Percentiles rank a stretch among this genome's conserved stretches.
Evolutionary conservation across 768 basidiomycete species (phyloP).

Genomic region (Calocera cornea): DNA sequence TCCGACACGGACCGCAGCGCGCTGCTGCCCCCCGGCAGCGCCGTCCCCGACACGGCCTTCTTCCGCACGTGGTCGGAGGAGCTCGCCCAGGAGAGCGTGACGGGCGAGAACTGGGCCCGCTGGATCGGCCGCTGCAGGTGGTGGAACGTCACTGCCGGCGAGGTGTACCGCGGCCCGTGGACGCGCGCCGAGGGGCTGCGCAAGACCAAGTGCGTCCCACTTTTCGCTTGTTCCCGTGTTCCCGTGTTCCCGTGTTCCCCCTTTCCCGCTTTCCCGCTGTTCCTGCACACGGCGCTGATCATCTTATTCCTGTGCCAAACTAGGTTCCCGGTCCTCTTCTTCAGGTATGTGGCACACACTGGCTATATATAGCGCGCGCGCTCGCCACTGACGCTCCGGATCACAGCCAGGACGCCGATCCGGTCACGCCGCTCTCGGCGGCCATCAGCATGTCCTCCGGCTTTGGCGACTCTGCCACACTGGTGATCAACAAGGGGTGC

Average conservation of each 20-base stretch:
- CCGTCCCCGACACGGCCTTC: neutral
- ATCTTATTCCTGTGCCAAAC: no score
- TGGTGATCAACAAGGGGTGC: slow-evolving; percentile 13
- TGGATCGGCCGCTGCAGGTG: slow-evolving; percentile 11
- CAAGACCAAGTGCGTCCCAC: slow-evolving; percentile 13
- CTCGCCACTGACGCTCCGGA: neutral
- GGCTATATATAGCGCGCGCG: neutral
- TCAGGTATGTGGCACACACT: neutral
- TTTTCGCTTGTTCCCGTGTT: no score
- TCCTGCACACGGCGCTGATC: no score
- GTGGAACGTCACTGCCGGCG: slow-evolving; percentile 8
- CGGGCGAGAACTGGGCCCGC: slow-evolving; percentile 11
- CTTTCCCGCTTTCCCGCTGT: no score
- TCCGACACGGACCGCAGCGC: slow-evolving; percentile 8
- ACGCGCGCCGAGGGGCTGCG: slow-evolving; percentile 8
- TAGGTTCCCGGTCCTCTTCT: slow-evolving; percentile 16
- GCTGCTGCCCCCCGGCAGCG: neutral
- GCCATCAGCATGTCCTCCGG: slow-evolving; percentile 11
- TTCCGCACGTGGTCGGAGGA: slow-evolving; percentile 1
- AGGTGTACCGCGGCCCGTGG: slow-evolving; percentile 13
- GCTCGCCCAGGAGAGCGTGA: slow-evolving; percentile 6
- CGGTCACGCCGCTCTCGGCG: slow-evolving; percentile 14
- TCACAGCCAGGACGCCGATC: slow-evolving; percentile 12
- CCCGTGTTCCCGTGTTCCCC: no score
- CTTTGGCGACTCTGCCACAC: slow-evolving; percentile 11